Evolutionary conservation across 1,284 basidiomycete species (phyloP).

Genomic region (Apiotrichum gamsii): DNA sequence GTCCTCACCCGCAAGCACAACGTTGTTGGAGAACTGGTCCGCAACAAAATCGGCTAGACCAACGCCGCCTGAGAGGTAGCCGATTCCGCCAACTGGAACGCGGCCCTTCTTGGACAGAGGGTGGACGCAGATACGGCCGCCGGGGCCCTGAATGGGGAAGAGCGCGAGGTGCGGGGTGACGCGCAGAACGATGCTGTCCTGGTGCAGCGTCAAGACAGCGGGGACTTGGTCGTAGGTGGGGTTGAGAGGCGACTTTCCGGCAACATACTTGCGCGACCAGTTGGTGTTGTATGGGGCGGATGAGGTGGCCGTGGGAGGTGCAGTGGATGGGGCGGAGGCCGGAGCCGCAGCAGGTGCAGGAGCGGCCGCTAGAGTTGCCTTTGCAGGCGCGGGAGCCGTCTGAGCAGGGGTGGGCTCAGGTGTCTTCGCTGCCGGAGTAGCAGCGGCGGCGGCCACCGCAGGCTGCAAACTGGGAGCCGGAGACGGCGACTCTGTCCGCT

Average conservation of each 20-base stretch:
- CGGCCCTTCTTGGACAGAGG: constrained; percentile 44
- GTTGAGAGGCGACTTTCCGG: constrained; percentile 48
- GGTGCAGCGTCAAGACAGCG: constrained; percentile 41
- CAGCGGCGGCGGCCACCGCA: neutral
- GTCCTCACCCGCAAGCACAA: constrained; percentile 48
- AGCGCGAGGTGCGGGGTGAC: constrained; percentile 37
- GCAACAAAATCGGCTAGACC: constrained; percentile 47
- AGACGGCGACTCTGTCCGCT: no score
- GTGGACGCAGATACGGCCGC: constrained; percentile 48
- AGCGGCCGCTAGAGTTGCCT: neutral
- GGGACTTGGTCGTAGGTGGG: constrained; percentile 49
- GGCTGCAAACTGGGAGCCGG: neutral
- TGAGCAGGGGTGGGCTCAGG: neutral
- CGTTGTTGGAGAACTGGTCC: constrained; percentile 35
- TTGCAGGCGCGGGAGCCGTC: neutral
- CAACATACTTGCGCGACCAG: constrained; percentile 49
- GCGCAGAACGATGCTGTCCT: constrained; percentile 44
- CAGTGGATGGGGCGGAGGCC: neutral
- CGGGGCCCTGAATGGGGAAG: constrained; percentile 49
- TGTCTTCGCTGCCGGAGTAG: neutral
- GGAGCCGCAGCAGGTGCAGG: neutral
- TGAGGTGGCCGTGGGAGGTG: neutral
- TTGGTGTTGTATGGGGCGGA: constrained; percentile 27
- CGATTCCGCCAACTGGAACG: constrained; percentile 38
- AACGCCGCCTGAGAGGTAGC: constrained; percentile 42